A percentile compares a stretch with the other conserved stretches of the same genome.
Conservation (phyloP, 169 alveolate species). For the Ichthyophthirius multifiliis region DNA sequence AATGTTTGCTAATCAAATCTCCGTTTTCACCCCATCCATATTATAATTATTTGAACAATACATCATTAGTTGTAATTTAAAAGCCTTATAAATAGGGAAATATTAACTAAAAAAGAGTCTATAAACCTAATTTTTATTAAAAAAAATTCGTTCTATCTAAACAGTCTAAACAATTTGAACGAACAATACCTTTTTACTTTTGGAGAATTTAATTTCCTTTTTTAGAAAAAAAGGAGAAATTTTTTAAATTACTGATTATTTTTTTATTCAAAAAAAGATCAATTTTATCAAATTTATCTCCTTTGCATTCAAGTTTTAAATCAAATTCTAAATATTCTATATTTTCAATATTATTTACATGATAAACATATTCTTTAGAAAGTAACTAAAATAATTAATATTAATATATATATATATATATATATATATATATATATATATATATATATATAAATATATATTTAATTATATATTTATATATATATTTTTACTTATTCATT, state of each 20-base stretch:
- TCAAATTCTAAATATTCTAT: neutral
- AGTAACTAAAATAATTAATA: no score
- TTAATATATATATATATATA: no score
- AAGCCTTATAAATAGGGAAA: neutral
- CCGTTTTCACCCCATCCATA: constrained; percentile 60
- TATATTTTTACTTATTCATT: no score
- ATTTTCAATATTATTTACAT: no score
- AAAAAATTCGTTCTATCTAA: constrained; percentile 68
- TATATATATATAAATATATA: no score
- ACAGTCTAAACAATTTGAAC: constrained; percentile 82
- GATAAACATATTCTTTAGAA: no score
- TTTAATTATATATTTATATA: no score
- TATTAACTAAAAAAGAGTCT: neutral
- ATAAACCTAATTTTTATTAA: neutral
- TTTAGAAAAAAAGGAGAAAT: neutral
- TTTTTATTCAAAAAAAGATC: neutral
- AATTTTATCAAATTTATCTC: neutral
- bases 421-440: no score
- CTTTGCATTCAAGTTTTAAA: neutral
- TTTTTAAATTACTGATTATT: neutral
- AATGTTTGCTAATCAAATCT: constrained; percentile 40
- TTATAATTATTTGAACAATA: constrained; percentile 40
- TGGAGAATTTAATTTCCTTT: neutral
- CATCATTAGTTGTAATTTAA: neutral
- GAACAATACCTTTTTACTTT: constrained; percentile 60